Conservation (phyloP, 2,329 filamentous ascomycete genomes). For the Alternaria gansuensis region DNA sequence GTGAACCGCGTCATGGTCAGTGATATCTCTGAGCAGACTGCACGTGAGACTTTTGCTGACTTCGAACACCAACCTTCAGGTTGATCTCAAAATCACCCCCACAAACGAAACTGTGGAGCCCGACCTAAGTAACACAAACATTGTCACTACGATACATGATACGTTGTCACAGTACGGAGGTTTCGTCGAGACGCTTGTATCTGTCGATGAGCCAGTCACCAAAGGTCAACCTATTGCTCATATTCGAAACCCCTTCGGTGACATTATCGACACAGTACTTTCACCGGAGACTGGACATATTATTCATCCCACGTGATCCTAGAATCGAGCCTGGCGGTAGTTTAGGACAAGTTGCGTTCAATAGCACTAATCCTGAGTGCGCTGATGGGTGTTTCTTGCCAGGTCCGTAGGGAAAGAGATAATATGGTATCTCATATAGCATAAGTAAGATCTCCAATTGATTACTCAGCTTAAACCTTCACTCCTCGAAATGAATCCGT, state of each 20-base stretch:
- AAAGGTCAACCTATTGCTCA: constrained; percentile 51
- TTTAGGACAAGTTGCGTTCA: constrained; percentile 51
- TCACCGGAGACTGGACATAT: constrained; percentile 48
- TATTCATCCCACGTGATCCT: constrained; percentile 49
- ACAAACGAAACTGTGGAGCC: constrained; percentile 45
- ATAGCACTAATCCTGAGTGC: constrained; percentile 46
- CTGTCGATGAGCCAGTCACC: constrained; percentile 46
- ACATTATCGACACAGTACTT: constrained; percentile 48
- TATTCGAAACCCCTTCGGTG: constrained; percentile 50
- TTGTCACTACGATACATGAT: constrained; percentile 43
- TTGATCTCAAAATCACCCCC: constrained; percentile 35
- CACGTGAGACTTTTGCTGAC: too few species aligned
- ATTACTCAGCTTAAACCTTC: background rate
- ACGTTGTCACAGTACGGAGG: constrained; percentile 40
- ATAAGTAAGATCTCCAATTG: background rate
- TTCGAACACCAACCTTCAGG: too few species aligned
- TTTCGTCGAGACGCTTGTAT: constrained; percentile 43
- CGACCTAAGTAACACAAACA: constrained; percentile 46
- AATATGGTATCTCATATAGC: background rate
- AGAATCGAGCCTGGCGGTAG: constrained; percentile 49
- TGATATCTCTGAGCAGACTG: too few species aligned
- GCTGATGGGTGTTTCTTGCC: constrained; percentile 44
- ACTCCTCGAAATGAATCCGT: background rate
- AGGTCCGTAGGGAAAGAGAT: constrained; percentile 17
- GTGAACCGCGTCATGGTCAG: constrained; percentile 38